Evolutionary conservation across 495 filamentous ascomycete species (phyloP).

Genomic region (Neohortaea acidophila): DNA sequence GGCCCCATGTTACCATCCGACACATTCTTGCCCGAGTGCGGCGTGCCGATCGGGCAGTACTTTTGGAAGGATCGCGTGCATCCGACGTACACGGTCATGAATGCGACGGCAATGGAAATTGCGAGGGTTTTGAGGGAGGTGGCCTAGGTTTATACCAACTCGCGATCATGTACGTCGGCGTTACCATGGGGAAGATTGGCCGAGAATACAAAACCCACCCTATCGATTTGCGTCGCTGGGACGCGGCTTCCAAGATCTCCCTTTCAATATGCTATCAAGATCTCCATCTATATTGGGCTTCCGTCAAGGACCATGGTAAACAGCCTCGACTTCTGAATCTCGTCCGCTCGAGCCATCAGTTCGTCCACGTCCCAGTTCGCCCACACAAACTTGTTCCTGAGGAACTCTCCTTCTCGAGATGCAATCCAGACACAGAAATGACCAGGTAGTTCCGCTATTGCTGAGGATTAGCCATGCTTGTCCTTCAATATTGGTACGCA

Average conservation of each 20-base stretch:
- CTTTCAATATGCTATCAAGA: too few relatives aligned
- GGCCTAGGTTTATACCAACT: too few relatives aligned
- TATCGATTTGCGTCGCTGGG: too few relatives aligned
- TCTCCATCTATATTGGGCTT: not conserved
- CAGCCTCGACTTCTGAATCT: not conserved
- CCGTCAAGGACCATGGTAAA: not conserved
- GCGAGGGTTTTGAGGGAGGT: too few relatives aligned
- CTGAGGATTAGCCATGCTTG: too few relatives aligned
- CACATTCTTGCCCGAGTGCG: constrained; percentile 32
- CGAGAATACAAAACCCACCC: too few relatives aligned
- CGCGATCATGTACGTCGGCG: too few relatives aligned
- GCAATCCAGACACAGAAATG: not conserved
- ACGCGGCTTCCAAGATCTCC: too few relatives aligned
- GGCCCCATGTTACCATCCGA: constrained; percentile 39
- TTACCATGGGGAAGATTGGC: too few relatives aligned
- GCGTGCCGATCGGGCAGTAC: constrained; percentile 40
- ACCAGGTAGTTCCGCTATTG: not conserved
- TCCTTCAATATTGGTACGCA: too few relatives aligned
- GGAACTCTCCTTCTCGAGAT: constrained; percentile 1
- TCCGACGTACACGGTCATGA: constrained; percentile 45
- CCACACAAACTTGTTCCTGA: constrained; percentile 2
- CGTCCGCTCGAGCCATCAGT: constrained; percentile 2
- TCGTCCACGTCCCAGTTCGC: constrained; percentile 9
- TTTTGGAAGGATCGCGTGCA: constrained; percentile 50
- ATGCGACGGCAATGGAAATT: constrained; percentile 32